Base-by-base conservation (phyloP, 2,329 filamentous ascomycete species). In the Cladophialophora immunda region DNA sequence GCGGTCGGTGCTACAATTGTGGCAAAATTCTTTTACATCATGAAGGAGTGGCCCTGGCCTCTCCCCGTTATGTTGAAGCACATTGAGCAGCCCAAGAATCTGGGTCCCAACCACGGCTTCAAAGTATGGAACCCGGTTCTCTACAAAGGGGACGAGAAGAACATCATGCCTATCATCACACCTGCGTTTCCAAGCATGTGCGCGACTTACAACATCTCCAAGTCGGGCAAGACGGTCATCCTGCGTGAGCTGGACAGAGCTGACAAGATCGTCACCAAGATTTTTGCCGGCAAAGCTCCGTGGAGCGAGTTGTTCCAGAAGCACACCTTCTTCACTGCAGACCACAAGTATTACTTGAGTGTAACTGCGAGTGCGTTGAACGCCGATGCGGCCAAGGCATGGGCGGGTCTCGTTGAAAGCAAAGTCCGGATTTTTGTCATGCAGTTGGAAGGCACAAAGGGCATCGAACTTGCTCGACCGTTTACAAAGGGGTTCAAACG, bases 131-230 rank as follows among this genome's bases (percentile, higher is more conserved):
- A 99, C 75, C 95, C 95, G 45, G 73, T 92, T 85, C 83, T 93
- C 32, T 96, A 97, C 78, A 88, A 89, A 68, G 87, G 88, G 62
- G 95, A 98, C 78, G 87, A 87, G 52, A 92, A 89, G 72, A 94
- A 98, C 78, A 83, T 97, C 60, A 99, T 99, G 95, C 95, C 95
- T 30, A 92, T 99, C 78, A 98, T 99, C 75, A 99, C 95, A 1
- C 95, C 95, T 1, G 94, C 95, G 0, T 98, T 97, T 77, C 95
- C 95, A 2, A 96, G 93, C 58, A 98, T 97, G 94, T 98, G 95
- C 78, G 91, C 95, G 1, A 98, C 95, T 0, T 95, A 97, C 82
- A 98, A 97, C 75, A 90, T 99, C 68, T 94, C 92, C 2, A 84
- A 87, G 71, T 98, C 94, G 0, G 96, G 93, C 1, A 92, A 93